phyloP scores from a whole-genome alignment of 192 early-diverging fungal genomes.

The Coemansia sp. region DNA sequence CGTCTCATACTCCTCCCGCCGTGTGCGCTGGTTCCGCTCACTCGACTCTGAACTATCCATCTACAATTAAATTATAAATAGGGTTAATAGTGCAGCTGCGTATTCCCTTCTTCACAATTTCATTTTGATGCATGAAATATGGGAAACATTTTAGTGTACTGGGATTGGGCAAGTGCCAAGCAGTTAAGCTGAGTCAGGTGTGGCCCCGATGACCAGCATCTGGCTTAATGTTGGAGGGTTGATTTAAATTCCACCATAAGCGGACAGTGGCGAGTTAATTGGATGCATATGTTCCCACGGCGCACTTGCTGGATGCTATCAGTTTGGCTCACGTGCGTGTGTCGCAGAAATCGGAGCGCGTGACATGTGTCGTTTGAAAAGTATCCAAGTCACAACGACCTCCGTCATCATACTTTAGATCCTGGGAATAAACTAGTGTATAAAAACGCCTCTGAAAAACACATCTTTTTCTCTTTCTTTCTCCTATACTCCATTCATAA shows the following conservation, averaged over 20 bases:
- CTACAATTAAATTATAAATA: too few species aligned
- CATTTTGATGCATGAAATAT: too few species aligned
- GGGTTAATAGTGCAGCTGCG: too few species aligned
- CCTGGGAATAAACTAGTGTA: slow-evolving; percentile 4
- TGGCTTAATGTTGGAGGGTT: too few species aligned
- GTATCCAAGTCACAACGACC: background rate
- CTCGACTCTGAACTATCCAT: too few species aligned
- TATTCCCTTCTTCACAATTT: too few species aligned
- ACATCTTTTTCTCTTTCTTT: background rate
- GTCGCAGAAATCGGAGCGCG: background rate
- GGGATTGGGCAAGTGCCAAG: too few species aligned
- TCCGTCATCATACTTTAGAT: background rate
- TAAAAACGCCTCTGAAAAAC: background rate
- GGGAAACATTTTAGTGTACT: too few species aligned
- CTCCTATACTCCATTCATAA: background rate
- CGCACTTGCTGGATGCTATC: background rate
- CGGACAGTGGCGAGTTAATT: background rate
- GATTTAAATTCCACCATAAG: background rate
- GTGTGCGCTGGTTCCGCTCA: too few species aligned
- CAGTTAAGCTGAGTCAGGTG: too few species aligned
- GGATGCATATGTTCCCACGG: background rate
- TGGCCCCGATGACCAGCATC: too few species aligned
- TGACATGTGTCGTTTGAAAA: background rate
- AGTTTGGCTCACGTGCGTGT: background rate
- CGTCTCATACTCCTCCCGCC: background rate